Evolutionary conservation across 106 monocot species (phyloP).

Genomic region (Apostasia ramifera): DNA sequence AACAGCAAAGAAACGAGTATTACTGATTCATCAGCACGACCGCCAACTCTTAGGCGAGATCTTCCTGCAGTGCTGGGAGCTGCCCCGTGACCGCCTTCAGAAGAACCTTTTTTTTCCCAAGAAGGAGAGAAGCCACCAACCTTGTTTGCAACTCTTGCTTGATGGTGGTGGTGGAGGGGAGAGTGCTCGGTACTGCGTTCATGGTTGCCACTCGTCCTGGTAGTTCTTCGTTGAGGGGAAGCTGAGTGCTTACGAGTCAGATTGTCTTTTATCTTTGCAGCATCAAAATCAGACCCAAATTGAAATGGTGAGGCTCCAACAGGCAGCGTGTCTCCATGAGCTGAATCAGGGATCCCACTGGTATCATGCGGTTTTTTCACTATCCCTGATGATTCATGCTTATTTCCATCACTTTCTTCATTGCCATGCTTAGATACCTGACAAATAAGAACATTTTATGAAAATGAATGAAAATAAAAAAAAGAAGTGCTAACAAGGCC

Average conservation of each 20-base stretch:
- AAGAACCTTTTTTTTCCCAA: conserved; percentile 25
- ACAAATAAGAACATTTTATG: too few relatives aligned
- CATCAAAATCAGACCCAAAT: too few relatives aligned
- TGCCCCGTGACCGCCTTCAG: conserved; percentile 22
- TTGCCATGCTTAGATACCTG: background rate
- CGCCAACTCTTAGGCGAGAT: conserved; percentile 19
- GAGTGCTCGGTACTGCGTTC: conserved; percentile 44
- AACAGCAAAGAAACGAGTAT: background rate
- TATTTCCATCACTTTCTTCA: background rate
- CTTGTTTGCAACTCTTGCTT: conserved; percentile 21
- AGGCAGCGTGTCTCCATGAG: background rate
- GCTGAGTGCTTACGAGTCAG: background rate
- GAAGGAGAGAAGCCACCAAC: conserved; percentile 25
- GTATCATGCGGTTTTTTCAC: background rate
- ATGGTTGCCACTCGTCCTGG: conserved; percentile 14
- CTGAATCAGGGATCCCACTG: background rate
- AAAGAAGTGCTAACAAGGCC: too few relatives aligned
- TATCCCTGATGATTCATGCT: background rate
- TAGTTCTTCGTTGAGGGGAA: conserved; percentile 13
- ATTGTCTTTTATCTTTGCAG: background rate
- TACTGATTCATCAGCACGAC: conserved; percentile 47
- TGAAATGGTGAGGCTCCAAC: background rate
- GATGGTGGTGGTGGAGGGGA: conserved; percentile 44
- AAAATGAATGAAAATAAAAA: too few relatives aligned
- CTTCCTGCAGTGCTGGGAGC: conserved; percentile 24